phyloP scores from a whole-genome alignment of 2,329 filamentous ascomycete species.

The Diaporthe caulivora region DNA sequence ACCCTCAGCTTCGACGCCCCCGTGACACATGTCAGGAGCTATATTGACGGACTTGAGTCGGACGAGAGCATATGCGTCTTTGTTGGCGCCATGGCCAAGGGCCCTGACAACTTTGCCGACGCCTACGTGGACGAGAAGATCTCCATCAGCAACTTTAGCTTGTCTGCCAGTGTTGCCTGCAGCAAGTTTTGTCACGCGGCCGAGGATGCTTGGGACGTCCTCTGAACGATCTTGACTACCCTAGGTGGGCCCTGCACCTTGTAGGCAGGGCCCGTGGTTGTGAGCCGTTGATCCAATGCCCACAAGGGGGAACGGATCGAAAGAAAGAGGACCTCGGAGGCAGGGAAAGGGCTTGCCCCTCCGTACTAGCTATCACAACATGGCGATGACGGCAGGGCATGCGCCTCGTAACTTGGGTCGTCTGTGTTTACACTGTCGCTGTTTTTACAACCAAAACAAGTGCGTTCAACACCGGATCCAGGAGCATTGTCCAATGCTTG shows the following conservation, averaged over 20 bases:
- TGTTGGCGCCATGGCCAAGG: conserved; percentile 98
- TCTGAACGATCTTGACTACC: conserved; percentile 59
- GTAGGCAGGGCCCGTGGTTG: background rate
- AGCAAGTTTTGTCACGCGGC: conserved; percentile 99
- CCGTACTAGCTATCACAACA: conserved; percentile 78
- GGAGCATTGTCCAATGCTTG: conserved; percentile 61
- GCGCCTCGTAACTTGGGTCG: conserved; percentile 70
- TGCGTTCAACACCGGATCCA: conserved; percentile 80
- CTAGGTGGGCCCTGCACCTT: background rate
- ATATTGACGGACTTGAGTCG: conserved; percentile 81
- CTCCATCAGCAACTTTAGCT: conserved; percentile 96
- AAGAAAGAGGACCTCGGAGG: conserved; percentile 39
- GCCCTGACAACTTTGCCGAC: conserved; percentile 94
- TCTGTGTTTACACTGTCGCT: conserved; percentile 78
- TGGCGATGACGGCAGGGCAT: conserved; percentile 65
- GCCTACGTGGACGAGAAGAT: conserved; percentile 96
- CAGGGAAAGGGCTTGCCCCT: conserved; percentile 49
- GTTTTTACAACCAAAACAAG: conserved; percentile 90
- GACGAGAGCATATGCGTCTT: conserved; percentile 98
- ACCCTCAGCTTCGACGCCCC: conserved; percentile 95
- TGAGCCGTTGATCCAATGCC: background rate
- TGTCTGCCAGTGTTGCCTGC: conserved; percentile 97
- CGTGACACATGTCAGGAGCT: conserved; percentile 89
- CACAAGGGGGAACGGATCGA: background rate
- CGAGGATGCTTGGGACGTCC: conserved; percentile 94